Evolutionary conservation across 2,329 filamentous ascomycete genomes (phyloP).

Genomic region (Sarocladium strictum): DNA sequence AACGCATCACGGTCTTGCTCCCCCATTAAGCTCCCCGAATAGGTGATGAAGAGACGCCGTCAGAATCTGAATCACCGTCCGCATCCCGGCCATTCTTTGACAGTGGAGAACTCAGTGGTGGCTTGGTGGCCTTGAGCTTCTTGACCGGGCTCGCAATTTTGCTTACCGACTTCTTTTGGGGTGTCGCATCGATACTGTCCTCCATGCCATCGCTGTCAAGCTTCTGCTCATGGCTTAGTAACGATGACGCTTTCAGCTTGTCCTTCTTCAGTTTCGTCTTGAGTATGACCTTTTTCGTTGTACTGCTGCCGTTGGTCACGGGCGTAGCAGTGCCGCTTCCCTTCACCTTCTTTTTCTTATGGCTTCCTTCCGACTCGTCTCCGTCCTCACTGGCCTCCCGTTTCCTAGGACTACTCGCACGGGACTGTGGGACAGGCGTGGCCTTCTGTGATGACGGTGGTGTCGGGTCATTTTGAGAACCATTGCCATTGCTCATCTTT

Average conservation of each 20-base stretch:
- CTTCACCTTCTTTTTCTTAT: constrained; percentile 51
- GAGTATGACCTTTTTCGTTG: constrained; percentile 49
- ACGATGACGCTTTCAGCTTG: constrained; percentile 45
- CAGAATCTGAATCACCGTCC: constrained; percentile 51
- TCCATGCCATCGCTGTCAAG: constrained; percentile 21
- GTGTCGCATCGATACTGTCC: constrained; percentile 23
- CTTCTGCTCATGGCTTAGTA: constrained; percentile 44
- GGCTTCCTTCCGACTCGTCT: constrained; percentile 42
- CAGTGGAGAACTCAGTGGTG: constrained; percentile 40
- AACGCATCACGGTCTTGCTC: too few relatives aligned
- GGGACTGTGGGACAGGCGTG: constrained; percentile 50
- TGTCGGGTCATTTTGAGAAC: constrained; percentile 49
- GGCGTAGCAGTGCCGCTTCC: constrained; percentile 11
- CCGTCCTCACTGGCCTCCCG: constrained; percentile 52
- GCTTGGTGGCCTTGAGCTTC: constrained; percentile 40
- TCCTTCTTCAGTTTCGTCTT: constrained; percentile 54
- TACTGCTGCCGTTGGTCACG: constrained; percentile 12
- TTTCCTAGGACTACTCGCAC: constrained; percentile 50
- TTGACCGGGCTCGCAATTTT: constrained; percentile 35
- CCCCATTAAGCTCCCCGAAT: neutral
- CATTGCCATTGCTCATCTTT: constrained; percentile 57
- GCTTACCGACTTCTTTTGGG: constrained; percentile 25
- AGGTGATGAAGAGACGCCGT: constrained; percentile 50
- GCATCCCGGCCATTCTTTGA: constrained; percentile 43
- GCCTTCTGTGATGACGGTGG: constrained; percentile 58